Conservation (phyloP, 164 flowering plant species). For the Tetrastigma voinierianum region DNA sequence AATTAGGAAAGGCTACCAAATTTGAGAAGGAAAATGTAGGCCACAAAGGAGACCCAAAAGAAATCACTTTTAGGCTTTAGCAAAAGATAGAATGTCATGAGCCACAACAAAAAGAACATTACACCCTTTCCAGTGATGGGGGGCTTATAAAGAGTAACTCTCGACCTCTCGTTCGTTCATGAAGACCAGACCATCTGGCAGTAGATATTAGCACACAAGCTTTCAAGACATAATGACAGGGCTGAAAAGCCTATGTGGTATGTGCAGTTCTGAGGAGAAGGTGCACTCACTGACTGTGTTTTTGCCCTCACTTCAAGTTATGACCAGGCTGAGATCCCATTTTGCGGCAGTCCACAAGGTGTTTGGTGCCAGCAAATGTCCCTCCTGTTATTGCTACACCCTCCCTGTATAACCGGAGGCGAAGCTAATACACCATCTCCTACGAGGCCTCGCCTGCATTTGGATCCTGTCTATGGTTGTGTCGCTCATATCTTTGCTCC, state of each 20-base stretch:
- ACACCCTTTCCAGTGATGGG: conserved; percentile 13
- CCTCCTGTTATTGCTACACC: conserved; percentile 60
- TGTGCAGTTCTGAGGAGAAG: conserved; percentile 72
- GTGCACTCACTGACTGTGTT: conserved; percentile 52
- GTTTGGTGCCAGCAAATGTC: conserved; percentile 82
- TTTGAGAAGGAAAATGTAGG: conserved; percentile 49
- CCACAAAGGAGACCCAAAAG: conserved; percentile 63
- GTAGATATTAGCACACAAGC: too few relatives aligned
- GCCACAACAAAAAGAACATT: conserved; percentile 12
- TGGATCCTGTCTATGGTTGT: conserved; percentile 74
- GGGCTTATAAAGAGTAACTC: conserved; percentile 35
- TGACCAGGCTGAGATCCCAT: conserved; percentile 58
- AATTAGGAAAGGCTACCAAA: conserved; percentile 34
- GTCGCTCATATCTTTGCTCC: conserved; percentile 69
- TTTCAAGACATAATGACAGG: conserved; percentile 46
- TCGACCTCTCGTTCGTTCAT: conserved; percentile 11
- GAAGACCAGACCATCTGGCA: not conserved
- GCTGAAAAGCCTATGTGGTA: conserved; percentile 54
- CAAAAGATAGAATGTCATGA: conserved; percentile 32
- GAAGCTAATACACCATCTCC: conserved; percentile 69
- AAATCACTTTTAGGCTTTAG: conserved; percentile 22
- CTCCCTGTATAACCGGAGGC: conserved; percentile 50
- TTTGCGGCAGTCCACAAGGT: conserved; percentile 84
- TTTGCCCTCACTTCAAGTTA: conserved; percentile 70
- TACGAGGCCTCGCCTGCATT: conserved; percentile 75